Percentiles rank a stretch among this genome's conserved stretches.
These are phyloP conservation scores for Podaxis pistillaris DNA, from an alignment of 768 basidiomycete species.

Conservation along the genomic window DNA sequence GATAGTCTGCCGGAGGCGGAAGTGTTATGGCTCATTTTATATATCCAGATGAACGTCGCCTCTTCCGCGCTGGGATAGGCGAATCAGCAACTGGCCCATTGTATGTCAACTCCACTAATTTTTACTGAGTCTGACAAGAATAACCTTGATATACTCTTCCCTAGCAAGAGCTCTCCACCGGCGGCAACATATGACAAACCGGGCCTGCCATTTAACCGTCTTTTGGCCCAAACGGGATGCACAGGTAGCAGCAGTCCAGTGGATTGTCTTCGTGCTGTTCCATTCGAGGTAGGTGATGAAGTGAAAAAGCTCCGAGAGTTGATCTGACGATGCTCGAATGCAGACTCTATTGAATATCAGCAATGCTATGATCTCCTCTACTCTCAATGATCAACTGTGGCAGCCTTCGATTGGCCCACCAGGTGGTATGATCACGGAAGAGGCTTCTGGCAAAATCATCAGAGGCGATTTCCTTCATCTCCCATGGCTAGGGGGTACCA, in stretches of 20 bases:
- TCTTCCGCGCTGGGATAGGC: conserved; percentile 53
- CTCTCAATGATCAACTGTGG: conserved; percentile 56
- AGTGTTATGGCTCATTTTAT: conserved; percentile 47
- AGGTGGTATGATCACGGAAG: conserved; percentile 46
- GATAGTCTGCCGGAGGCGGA: conserved; percentile 51
- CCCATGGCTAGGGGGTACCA: conserved; percentile 56
- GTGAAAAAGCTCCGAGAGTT: background rate
- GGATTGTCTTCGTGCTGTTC: conserved; percentile 43
- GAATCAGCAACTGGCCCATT: conserved; percentile 56
- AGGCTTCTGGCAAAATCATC: conserved; percentile 43
- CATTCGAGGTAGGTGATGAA: conserved; percentile 36
- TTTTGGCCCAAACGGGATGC: conserved; percentile 47
- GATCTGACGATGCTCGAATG: background rate
- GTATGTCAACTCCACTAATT: conserved; percentile 29
- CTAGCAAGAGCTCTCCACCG: conserved; percentile 51
- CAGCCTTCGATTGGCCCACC: conserved; percentile 51
- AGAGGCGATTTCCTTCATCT: conserved; percentile 51
- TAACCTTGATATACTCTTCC: background rate
- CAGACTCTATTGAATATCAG: conserved; percentile 49
- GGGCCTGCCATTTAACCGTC: conserved; percentile 46
- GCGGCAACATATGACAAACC: conserved; percentile 48
- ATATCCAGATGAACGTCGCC: conserved; percentile 33
- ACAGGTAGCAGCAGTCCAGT: conserved; percentile 35
- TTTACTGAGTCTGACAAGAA: background rate
- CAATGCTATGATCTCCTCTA: conserved; percentile 41